These are phyloP conservation scores for Suhomyces sp. DNA, from an alignment of 805 yeast genomes.

Conservation along the genomic window DNA sequence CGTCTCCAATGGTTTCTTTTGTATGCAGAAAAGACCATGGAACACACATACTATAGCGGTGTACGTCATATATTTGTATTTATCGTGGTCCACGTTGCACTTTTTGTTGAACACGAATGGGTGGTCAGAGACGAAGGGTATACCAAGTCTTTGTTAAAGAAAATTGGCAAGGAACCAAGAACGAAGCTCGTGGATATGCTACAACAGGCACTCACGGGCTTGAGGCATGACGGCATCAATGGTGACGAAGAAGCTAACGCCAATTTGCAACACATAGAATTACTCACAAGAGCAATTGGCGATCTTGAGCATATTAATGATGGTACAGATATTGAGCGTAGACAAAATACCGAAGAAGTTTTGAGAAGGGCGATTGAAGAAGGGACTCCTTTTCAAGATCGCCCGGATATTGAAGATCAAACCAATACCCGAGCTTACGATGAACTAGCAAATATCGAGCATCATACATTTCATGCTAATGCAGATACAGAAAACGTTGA, in stretches of 20 bases:
- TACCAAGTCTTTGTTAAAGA: constrained; percentile 52
- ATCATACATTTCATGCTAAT: too few species aligned
- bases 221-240: constrained; percentile 22
- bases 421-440: too few species aligned
- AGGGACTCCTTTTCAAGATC: too few species aligned
- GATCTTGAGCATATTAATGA: constrained; percentile 19
- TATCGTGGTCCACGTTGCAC: constrained; percentile 42
- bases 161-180: constrained; percentile 57
- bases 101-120: constrained; percentile 67
- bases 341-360: constrained; percentile 15
- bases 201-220: constrained; percentile 26
- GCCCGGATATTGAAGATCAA: too few species aligned
- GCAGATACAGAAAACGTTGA: too few species aligned
- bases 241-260: constrained; percentile 23
- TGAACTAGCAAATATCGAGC: too few species aligned
- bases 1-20: constrained; percentile 10
- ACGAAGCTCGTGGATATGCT: constrained; percentile 40
- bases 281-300: constrained; percentile 27
- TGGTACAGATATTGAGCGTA: background rate
- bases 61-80: constrained; percentile 39
- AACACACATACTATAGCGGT: constrained; percentile 39
- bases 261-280: constrained; percentile 21
- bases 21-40: constrained; percentile 24
- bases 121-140: constrained; percentile 71
- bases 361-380: constrained; percentile 22